These are phyloP conservation scores for Fraxinus nigra DNA, from an alignment of 305 asterid species.

Conservation along the genomic window DNA sequence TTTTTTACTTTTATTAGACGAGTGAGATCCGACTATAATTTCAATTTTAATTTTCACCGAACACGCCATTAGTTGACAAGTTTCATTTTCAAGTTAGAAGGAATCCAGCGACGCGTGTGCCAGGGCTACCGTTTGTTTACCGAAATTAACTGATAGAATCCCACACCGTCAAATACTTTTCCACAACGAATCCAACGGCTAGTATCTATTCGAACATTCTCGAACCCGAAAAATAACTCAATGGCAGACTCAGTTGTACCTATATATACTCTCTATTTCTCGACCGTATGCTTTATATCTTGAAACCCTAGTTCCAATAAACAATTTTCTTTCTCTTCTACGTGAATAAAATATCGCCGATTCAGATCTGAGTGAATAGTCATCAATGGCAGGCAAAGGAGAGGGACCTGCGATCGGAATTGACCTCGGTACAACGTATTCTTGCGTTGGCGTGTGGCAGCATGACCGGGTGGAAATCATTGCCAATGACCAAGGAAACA, in stretches of 20 bases:
- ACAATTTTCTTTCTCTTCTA: not conserved
- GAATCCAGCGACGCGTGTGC: not conserved
- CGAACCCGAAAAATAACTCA: not conserved
- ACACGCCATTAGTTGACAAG: no score
- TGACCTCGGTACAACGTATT: constrained; percentile 3
- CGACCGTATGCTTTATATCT: not conserved
- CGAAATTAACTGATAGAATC: not conserved
- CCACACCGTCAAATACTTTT: not conserved
- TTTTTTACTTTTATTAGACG: no score
- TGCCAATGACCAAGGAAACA: constrained; percentile 5
- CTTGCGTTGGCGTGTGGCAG: constrained; percentile 8
- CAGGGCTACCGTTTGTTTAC: not conserved
- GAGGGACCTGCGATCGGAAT: constrained; percentile 3
- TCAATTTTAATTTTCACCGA: no score
- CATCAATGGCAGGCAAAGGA: constrained; percentile 7
- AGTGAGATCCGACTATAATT: no score
- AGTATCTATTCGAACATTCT: not conserved
- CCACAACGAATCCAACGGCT: not conserved
- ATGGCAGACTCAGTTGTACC: not conserved
- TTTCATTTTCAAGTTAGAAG: not conserved
- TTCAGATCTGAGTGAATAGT: not conserved
- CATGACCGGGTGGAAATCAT: constrained; percentile 4
- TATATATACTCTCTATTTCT: not conserved
- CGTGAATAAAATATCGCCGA: not conserved
- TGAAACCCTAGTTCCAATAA: not conserved